Evolutionary conservation across 176 grass and related monocot species (phyloP).

Genomic region (Lolium multiflorum): DNA sequence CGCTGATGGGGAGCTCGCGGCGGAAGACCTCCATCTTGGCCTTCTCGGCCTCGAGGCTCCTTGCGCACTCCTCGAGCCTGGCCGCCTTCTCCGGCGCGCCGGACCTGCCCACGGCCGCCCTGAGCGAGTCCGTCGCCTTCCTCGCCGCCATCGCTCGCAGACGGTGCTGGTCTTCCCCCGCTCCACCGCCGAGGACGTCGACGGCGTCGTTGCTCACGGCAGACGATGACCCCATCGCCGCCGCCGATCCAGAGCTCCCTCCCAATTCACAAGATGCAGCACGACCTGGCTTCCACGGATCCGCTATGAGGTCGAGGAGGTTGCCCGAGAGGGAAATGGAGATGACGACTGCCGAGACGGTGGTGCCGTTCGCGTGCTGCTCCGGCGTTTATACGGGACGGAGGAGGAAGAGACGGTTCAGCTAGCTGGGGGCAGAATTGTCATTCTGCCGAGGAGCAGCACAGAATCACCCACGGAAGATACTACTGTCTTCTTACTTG

Average conservation of each 20-base stretch:
- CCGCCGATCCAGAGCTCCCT: background rate
- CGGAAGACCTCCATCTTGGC: slow-evolving; percentile 88
- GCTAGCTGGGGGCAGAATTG: background rate
- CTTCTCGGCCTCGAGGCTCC: slow-evolving; percentile 78
- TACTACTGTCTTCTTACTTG: background rate
- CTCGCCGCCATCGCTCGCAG: slow-evolving; percentile 56
- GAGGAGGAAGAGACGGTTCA: slow-evolving; percentile 1
- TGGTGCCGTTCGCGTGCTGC: background rate
- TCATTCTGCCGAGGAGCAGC: background rate
- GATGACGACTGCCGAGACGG: background rate
- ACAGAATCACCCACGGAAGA: slow-evolving; percentile 30
- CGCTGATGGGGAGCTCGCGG: slow-evolving; percentile 85
- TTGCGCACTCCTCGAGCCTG: slow-evolving; percentile 69
- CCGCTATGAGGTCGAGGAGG: background rate
- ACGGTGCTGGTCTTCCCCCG: background rate
- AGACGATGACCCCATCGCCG: slow-evolving; percentile 28
- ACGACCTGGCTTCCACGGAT: background rate
- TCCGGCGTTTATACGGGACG: slow-evolving; percentile 49
- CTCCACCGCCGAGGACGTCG: no score
- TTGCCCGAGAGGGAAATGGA: background rate
- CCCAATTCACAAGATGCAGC: no score
- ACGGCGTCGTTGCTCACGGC: slow-evolving; percentile 11
- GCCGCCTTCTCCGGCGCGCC: slow-evolving; percentile 38
- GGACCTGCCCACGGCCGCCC: slow-evolving; percentile 20
- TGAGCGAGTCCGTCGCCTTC: slow-evolving; percentile 49